phyloP scores from a whole-genome alignment of 176 grass and related monocot species.

The Eleusine coracana region DNA sequence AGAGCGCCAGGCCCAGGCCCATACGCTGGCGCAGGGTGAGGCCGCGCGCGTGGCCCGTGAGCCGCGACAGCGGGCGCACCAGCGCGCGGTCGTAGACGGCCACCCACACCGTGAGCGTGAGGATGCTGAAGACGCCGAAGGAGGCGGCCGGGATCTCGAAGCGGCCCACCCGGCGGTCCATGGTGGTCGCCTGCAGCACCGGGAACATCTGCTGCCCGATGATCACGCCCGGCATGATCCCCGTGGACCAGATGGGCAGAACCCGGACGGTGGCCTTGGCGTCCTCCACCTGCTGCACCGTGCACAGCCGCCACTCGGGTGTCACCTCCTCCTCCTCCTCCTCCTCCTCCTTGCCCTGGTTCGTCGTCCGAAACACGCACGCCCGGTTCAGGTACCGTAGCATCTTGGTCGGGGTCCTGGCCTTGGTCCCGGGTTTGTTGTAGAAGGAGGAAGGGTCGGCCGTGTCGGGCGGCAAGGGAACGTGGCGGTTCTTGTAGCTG shows the following conservation, averaged over 20 bases:
- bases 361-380: too few relatives aligned
- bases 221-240: conserved; percentile 57
- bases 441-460: conserved; percentile 35
- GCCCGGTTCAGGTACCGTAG: conserved; percentile 21
- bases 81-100: conserved; percentile 65
- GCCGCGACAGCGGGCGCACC: conserved; percentile 44
- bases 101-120: conserved; percentile 69
- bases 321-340: too few relatives aligned
- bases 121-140: conserved; percentile 56
- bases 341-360: too few relatives aligned
- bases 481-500: conserved; percentile 48
- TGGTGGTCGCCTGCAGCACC: conserved; percentile 58
- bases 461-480: conserved; percentile 36
- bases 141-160: conserved; percentile 48
- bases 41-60: conserved; percentile 61
- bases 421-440: conserved; percentile 29
- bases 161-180: conserved; percentile 49
- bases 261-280: conserved; percentile 62
- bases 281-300: conserved; percentile 77
- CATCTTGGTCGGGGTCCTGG: conserved; percentile 45
- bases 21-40: conserved; percentile 67
- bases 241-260: conserved; percentile 75
- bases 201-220: conserved; percentile 54
- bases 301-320: conserved; percentile 48
- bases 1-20: conserved; percentile 53